Percentiles rank a stretch among this genome's conserved stretches.
Evolutionary conservation across 129 eudicot species (phyloP).

Genomic region (Silybum marianum): DNA sequence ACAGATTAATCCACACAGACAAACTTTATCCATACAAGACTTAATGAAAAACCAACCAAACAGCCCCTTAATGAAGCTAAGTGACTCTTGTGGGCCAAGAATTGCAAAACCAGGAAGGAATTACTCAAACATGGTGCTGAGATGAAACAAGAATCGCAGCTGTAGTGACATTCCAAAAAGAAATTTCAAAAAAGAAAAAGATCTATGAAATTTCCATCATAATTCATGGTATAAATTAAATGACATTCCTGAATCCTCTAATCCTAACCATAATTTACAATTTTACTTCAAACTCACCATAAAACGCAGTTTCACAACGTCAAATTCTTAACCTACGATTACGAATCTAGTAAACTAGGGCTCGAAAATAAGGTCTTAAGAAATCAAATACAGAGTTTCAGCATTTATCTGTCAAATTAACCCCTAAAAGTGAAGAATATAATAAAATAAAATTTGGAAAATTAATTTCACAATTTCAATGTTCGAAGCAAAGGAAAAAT

Average conservation of each 20-base stretch:
- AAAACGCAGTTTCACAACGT: not conserved
- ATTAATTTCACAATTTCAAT: not conserved
- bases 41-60: no score
- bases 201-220: not conserved
- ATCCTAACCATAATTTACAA: not conserved
- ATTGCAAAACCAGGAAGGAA: not conserved
- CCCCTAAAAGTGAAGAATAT: not conserved
- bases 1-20: no score
- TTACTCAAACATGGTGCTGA: not conserved
- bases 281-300: not conserved
- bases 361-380: not conserved
- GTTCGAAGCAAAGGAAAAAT: not conserved
- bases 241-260: not conserved
- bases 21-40: no score
- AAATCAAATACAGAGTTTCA: not conserved
- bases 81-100: not conserved
- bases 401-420: not conserved
- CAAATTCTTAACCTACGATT: not conserved
- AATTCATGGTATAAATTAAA: not conserved
- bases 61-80: no score
- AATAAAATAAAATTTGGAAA: not conserved
- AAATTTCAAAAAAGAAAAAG: not conserved
- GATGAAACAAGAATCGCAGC: not conserved
- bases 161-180: not conserved
- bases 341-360: constrained; percentile 11